Base-by-base conservation (phyloP, 2,329 filamentous ascomycete species). In the Arthroderma sp. region DNA sequence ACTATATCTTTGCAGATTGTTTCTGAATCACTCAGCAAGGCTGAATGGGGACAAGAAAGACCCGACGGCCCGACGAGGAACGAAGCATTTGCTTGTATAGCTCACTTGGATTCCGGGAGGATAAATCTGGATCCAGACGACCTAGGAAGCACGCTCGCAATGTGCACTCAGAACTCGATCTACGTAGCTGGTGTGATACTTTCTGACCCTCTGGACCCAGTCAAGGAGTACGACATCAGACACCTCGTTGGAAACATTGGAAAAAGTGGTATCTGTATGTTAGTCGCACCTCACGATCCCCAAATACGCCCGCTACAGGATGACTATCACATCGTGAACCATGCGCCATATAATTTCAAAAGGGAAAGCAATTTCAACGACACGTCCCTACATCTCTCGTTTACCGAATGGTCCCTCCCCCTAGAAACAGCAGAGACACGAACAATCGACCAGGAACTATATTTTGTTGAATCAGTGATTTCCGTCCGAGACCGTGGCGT, bases 191-290 rank as follows among this genome's bases (percentile, higher is more conserved):
- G 82, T 93, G 98, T 86, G 91, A 93, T 77, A 93, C 93, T 75
- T 94, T 90, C 73, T 91, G 91, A 73, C 93, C 93, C 70, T 95
- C 91, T 72, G 51, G 56, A 51, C 43, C 43, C 81, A 2, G 15
- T 25, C 15, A 25, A 31, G 2, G 17, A 7, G 9, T 56, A 35
- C 37, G 19, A 56, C 2, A 31, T 58, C 4, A 17, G 43, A 4
- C 53, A 41, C 1, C n/a, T 56, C 7, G 28, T 51, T 5, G 63
- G 63, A 9, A 64, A 64, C 38, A 44, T 64, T 13, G 62, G 62
- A 8, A 62, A 60, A 43, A 38, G 52, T n/a, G 63, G 63, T 1
- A 57, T 63, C 25, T 33, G 47, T 6, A n/a, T 64, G 13, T 44
- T 64, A 11, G 44, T 63, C 5, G 53, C 58, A 2, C 63, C 63